These are phyloP conservation scores for Daldinia vernicosa DNA, from an alignment of 495 filamentous ascomycete genomes.

Conservation along the genomic window DNA sequence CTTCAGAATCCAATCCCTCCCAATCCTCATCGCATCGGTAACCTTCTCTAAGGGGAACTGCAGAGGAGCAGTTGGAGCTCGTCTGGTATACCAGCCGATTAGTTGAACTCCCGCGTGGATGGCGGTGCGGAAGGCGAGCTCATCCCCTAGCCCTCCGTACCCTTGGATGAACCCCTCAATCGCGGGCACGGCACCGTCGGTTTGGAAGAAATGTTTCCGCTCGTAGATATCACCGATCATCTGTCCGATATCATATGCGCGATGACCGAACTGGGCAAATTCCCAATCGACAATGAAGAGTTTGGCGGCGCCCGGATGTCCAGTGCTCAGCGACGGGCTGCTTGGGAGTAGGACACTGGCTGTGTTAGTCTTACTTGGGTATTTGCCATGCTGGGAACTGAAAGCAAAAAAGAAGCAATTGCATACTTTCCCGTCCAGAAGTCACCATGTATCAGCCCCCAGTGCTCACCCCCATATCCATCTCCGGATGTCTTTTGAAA, in stretches of 20 bases:
- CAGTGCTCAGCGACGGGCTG: neutral
- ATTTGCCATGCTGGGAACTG: neutral
- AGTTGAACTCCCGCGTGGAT: neutral
- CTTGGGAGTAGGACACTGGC: neutral
- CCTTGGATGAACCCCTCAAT: neutral
- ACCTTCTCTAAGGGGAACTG: neutral
- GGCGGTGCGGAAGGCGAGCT: neutral
- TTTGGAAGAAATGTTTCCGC: neutral
- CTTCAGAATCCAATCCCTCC: neutral
- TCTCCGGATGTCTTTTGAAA: neutral
- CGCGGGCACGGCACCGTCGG: neutral
- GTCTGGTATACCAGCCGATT: neutral
- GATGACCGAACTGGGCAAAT: neutral
- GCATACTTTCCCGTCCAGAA: neutral
- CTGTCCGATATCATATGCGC: neutral
- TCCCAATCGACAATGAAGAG: constrained; percentile 1
- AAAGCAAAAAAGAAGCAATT: neutral
- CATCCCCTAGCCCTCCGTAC: neutral
- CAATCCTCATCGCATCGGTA: neutral
- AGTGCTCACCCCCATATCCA: neutral
- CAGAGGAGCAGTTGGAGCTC: neutral
- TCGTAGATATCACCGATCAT: neutral
- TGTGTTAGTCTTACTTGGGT: neutral
- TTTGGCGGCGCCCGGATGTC: neutral
- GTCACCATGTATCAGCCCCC: neutral